A percentile compares a stretch with the other conserved stretches of the same genome.
Evolutionary conservation across 2,329 filamentous ascomycete genomes (phyloP).

Genomic region (Pseudogymnoascus sp.): DNA sequence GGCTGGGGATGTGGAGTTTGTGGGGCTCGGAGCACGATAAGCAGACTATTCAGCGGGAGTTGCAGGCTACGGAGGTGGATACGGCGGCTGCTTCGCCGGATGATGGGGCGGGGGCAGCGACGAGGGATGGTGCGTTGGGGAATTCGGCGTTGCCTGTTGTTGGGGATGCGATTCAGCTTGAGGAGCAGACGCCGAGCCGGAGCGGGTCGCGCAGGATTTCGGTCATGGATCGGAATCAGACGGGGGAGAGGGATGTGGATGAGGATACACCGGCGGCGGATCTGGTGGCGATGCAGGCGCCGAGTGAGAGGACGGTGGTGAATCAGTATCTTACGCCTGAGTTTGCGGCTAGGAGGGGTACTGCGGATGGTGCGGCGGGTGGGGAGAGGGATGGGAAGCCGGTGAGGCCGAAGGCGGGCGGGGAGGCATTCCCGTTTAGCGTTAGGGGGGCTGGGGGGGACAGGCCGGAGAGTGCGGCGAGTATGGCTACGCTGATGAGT

Average conservation of each 20-base stretch:
- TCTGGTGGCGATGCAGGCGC: conserved; percentile 35
- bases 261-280: conserved; percentile 37
- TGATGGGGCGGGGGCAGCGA: conserved; percentile 36
- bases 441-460: conserved; percentile 35
- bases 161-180: conserved; percentile 12
- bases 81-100: conserved; percentile 28
- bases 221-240: conserved; percentile 46
- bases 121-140: conserved; percentile 17
- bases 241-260: conserved; percentile 27
- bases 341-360: conserved; percentile 12
- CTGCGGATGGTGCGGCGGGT: background rate
- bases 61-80: conserved; percentile 35
- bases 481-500: conserved; percentile 56
- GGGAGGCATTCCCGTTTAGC: conserved; percentile 66
- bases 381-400: background rate
- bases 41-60: conserved; percentile 53
- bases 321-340: conserved; percentile 15
- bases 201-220: conserved; percentile 37
- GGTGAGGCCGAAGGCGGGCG: conserved; percentile 55
- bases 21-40: conserved; percentile 90
- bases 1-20: conserved; percentile 72
- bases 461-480: conserved; percentile 48
- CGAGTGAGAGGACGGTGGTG: conserved; percentile 28
- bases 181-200: conserved; percentile 21
- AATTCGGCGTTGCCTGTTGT: background rate